A percentile compares a stretch with the other conserved stretches of the same genome.
Conservation (phyloP, 1,284 basidiomycete genomes). For the Ustilago nuda region DNA sequence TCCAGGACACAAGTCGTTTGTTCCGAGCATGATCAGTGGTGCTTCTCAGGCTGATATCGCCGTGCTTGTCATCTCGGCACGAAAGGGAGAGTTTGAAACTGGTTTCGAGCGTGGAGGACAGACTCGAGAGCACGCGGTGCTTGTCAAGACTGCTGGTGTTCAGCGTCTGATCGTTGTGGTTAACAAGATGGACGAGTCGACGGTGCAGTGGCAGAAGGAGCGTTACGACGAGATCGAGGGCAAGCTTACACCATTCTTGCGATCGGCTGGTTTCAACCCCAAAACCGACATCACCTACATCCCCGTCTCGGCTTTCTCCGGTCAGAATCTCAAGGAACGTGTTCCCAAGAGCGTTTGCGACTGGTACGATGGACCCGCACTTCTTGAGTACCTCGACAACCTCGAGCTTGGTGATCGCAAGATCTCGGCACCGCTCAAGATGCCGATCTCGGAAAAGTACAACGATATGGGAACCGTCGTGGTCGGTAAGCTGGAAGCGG, state of each 20-base stretch:
- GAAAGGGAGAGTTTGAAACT: slow-evolving; percentile 68
- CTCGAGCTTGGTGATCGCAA: slow-evolving; percentile 66
- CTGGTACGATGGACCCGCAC: slow-evolving; percentile 65
- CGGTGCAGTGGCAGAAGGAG: slow-evolving; percentile 65
- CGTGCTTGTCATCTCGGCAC: slow-evolving; percentile 68
- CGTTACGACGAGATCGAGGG: slow-evolving; percentile 66
- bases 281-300: slow-evolving; percentile 68
- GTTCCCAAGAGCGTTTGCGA: slow-evolving; percentile 57
- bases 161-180: slow-evolving; percentile 68
- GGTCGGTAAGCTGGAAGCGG: slow-evolving; percentile 68
- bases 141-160: slow-evolving; percentile 69
- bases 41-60: slow-evolving; percentile 68
- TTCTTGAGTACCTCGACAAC: slow-evolving; percentile 64
- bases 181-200: slow-evolving; percentile 69
- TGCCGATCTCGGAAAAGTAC: slow-evolving; percentile 69
- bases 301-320: slow-evolving; percentile 67
- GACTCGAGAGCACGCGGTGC: slow-evolving; percentile 68
- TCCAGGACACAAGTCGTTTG: slow-evolving; percentile 68
- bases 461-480: slow-evolving; percentile 69
- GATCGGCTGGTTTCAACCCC: slow-evolving; percentile 65
- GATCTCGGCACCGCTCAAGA: slow-evolving; percentile 65
- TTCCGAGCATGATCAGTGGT: slow-evolving; percentile 69
- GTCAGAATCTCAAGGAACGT: slow-evolving; percentile 68
- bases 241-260: slow-evolving; percentile 67
- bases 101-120: slow-evolving; percentile 68